These are phyloP conservation scores for Vigna unguiculata DNA, from an alignment of 306 rosid genomes.

Conservation along the genomic window DNA sequence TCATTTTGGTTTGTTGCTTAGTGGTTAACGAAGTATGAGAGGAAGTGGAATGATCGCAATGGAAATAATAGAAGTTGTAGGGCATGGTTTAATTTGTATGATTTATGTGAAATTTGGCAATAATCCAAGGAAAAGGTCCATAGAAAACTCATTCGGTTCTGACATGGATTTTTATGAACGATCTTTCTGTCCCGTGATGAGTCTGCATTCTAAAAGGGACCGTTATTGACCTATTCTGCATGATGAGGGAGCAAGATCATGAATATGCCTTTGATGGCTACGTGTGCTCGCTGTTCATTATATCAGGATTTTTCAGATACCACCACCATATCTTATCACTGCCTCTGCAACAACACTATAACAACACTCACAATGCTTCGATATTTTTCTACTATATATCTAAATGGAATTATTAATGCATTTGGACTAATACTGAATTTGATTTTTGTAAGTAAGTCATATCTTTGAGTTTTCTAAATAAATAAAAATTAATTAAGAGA, in stretches of 20 bases:
- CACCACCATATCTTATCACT: neutral
- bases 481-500: too few relatives aligned
- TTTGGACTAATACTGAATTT: too few relatives aligned
- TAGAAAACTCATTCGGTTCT: constrained; percentile 16
- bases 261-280: constrained; percentile 39
- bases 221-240: neutral
- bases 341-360: neutral
- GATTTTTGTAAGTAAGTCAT: too few relatives aligned
- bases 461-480: too few relatives aligned
- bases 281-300: neutral
- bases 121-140: constrained; percentile 34
- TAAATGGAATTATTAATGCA: too few relatives aligned
- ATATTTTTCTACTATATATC: neutral
- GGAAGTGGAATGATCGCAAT: constrained; percentile 13
- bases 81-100: constrained; percentile 28
- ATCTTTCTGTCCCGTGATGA: constrained; percentile 37
- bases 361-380: neutral
- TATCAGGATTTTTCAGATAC: neutral
- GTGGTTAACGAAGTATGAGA: constrained; percentile 21
- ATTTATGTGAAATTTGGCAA: constrained; percentile 37
- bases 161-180: constrained; percentile 22
- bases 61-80: constrained; percentile 34
- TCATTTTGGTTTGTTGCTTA: constrained; percentile 24
- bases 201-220: constrained; percentile 43
- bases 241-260: constrained; percentile 23